phyloP scores from a whole-genome alignment of 2,329 filamentous ascomycete species.

The Colletotrichum theobromicola region DNA sequence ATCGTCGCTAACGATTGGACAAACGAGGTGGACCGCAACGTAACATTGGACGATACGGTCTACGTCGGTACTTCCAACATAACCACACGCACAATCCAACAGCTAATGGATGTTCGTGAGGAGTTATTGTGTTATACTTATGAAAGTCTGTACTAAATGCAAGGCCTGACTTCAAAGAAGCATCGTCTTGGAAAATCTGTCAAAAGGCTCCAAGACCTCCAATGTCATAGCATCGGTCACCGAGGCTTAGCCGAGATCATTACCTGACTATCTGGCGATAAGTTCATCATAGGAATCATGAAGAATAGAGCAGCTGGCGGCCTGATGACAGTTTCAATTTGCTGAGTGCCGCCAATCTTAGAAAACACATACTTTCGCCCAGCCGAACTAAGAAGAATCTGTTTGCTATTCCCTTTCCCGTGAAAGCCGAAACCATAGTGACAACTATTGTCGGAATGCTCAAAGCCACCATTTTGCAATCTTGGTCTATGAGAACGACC shows the following conservation, averaged over 20 bases:
- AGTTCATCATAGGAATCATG: neutral
- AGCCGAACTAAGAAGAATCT: neutral
- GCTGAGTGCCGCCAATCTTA: neutral
- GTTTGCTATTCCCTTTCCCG: rapidly evolving
- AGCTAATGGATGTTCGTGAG: neutral
- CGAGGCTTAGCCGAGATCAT: neutral
- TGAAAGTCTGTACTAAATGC: neutral
- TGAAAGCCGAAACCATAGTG: neutral
- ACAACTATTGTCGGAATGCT: rapidly evolving
- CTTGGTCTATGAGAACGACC: rapidly evolving
- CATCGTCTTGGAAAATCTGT: neutral
- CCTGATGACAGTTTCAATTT: rapidly evolving
- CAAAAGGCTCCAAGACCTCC: neutral
- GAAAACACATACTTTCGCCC: neutral
- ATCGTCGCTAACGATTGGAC: neutral
- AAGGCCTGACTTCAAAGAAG: rapidly evolving
- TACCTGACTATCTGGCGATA: rapidly evolving
- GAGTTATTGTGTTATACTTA: neutral
- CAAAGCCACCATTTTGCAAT: rapidly evolving
- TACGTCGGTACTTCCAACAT: neutral
- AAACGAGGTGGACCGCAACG: neutral
- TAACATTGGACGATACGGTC: neutral
- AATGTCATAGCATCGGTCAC: neutral
- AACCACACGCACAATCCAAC: neutral
- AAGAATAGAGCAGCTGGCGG: neutral